A percentile compares a stretch with the other conserved stretches of the same genome.
Evolutionary conservation across 805 yeast genomes (phyloP).

Genomic region (Myxozyma udenii): DNA sequence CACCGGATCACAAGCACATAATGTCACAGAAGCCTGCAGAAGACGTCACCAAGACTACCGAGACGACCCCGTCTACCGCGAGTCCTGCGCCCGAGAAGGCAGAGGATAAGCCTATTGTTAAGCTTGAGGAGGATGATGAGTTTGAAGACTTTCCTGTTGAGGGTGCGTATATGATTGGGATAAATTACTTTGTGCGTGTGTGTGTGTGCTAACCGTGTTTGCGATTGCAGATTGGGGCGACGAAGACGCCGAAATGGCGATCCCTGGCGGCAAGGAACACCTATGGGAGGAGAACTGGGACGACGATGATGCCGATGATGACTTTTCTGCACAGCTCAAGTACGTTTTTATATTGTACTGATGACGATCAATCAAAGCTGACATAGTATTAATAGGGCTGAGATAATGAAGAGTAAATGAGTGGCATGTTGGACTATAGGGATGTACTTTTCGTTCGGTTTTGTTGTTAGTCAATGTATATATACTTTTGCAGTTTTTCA

Average conservation of each 20-base stretch:
- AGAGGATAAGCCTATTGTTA: constrained; percentile 40
- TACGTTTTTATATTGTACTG: constrained; percentile 28
- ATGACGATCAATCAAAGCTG: background rate
- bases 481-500: no score
- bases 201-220: background rate
- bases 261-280: constrained; percentile 46
- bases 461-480: background rate
- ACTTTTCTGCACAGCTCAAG: constrained; percentile 73
- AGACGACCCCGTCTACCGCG: constrained; percentile 1
- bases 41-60: background rate
- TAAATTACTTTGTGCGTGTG: background rate
- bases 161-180: constrained; percentile 36
- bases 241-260: constrained; percentile 50
- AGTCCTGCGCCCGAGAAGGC: constrained; percentile 1
- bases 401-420: constrained; percentile 5
- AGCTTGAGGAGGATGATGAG: constrained; percentile 93
- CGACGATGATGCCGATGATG: constrained; percentile 83
- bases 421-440: background rate
- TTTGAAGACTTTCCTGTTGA: constrained; percentile 96
- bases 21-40: background rate
- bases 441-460: background rate
- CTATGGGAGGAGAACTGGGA: constrained; percentile 99
- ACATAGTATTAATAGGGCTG: background rate
- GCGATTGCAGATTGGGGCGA: constrained; percentile 58
- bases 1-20: no score